Conservation (phyloP, 225 moss, liverwort and hornwort genomes). For the Sphagnum contortum region DNA sequence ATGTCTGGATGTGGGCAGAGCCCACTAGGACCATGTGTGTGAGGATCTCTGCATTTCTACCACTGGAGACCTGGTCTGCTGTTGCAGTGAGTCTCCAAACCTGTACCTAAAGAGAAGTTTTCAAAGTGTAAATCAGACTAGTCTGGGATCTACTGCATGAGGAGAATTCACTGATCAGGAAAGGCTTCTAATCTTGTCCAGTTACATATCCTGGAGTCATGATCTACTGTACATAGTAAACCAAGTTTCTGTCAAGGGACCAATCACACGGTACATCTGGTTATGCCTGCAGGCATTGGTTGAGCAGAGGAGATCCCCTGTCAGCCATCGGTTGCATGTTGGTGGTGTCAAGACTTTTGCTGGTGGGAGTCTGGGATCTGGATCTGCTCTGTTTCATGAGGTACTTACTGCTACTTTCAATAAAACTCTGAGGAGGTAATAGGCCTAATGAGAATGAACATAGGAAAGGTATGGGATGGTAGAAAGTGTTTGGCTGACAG, state of each 20-base stretch:
- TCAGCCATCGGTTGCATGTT: constrained; percentile 71
- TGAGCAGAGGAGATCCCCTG: constrained; percentile 42
- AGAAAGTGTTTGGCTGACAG: too few species aligned
- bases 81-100: constrained; percentile 29
- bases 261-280: background rate
- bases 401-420: constrained; percentile 14
- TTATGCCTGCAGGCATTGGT: constrained; percentile 48
- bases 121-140: too few species aligned
- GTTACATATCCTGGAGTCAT: too few species aligned
- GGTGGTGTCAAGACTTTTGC: constrained; percentile 87
- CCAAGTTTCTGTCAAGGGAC: too few species aligned
- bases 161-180: too few species aligned
- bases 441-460: too few species aligned
- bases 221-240: too few species aligned
- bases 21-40: constrained; percentile 42
- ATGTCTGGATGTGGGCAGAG: constrained; percentile 69
- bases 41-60: constrained; percentile 63
- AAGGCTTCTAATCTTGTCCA: too few species aligned
- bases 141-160: too few species aligned
- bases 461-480: too few species aligned
- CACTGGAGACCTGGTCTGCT: constrained; percentile 69
- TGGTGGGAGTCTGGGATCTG: constrained; percentile 76
- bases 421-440: too few species aligned
- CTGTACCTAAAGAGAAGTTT: too few species aligned
- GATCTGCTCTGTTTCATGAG: constrained; percentile 73